Evolutionary conservation across 768 basidiomycete genomes (phyloP).

Genomic region (Podaxis carcinomalis): DNA sequence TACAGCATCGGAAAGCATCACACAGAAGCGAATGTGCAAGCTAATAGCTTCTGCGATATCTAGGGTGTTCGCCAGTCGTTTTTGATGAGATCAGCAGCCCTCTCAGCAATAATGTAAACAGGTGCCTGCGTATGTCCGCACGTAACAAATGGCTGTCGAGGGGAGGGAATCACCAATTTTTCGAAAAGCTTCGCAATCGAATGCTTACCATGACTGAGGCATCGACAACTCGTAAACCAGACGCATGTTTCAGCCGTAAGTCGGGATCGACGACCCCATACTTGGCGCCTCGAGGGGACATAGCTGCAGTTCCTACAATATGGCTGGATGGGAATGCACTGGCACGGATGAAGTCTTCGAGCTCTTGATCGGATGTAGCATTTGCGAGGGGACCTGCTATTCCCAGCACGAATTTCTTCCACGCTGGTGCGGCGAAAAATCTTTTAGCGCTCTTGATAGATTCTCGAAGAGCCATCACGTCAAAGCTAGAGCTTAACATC

Average conservation of each 20-base stretch:
- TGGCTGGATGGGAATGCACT: constrained; percentile 18
- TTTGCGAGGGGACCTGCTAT: constrained; percentile 17
- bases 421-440: constrained; percentile 19
- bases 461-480: constrained; percentile 19
- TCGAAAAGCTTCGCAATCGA: not conserved
- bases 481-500: constrained; percentile 18
- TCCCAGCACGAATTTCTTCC: constrained; percentile 17
- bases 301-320: constrained; percentile 28
- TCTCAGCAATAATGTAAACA: constrained; percentile 15
- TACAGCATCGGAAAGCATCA: not conserved
- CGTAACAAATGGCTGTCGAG: constrained; percentile 10
- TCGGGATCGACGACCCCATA: constrained; percentile 34
- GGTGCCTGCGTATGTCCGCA: constrained; percentile 13
- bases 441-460: constrained; percentile 15
- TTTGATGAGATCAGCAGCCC: constrained; percentile 14
- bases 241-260: constrained; percentile 30
- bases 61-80: constrained; percentile 3
- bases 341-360: constrained; percentile 15
- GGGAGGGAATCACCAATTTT: not conserved
- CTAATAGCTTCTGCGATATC: not conserved
- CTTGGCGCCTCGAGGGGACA: constrained; percentile 23
- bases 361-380: constrained; percentile 21
- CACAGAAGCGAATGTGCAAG: not conserved
- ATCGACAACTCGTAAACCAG: constrained; percentile 38
- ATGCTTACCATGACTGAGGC: constrained; percentile 30